These are phyloP conservation scores for Botryosphaeria dothidea DNA, from an alignment of 2,329 filamentous ascomycete genomes.

Conservation along the genomic window DNA sequence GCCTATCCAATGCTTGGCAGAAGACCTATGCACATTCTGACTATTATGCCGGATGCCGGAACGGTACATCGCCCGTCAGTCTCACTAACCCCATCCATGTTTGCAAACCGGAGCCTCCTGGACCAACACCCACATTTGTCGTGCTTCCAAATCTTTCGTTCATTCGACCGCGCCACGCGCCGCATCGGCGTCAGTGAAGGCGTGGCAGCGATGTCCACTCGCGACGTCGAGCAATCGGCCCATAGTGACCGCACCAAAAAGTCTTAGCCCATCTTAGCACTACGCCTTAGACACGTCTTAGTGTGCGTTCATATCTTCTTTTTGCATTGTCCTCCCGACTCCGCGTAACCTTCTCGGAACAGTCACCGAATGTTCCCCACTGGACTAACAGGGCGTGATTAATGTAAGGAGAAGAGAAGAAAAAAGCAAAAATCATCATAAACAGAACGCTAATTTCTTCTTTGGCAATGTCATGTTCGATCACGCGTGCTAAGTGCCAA, in stretches of 20 bases:
- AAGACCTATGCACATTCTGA: too few relatives aligned
- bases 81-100: not conserved
- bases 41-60: not conserved
- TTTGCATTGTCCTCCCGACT: too few relatives aligned
- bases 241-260: too few relatives aligned
- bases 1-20: too few relatives aligned
- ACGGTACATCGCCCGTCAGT: not conserved
- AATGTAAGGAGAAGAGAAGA: too few relatives aligned
- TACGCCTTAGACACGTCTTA: too few relatives aligned
- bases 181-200: not conserved
- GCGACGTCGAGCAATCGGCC: too few relatives aligned
- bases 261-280: too few relatives aligned
- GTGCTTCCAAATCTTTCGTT: not conserved
- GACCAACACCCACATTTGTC: not conserved
- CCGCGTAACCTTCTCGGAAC: not conserved
- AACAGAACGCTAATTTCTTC: not conserved
- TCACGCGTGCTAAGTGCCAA: not conserved
- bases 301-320: too few relatives aligned
- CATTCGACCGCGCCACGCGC: not conserved
- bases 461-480: not conserved
- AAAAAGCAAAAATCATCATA: not conserved
- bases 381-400: not conserved
- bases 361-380: not conserved
- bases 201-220: not conserved
- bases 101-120: not conserved